Base-by-base conservation (phyloP, 2,329 filamentous ascomycete species). In the Trichophyton equinum region DNA sequence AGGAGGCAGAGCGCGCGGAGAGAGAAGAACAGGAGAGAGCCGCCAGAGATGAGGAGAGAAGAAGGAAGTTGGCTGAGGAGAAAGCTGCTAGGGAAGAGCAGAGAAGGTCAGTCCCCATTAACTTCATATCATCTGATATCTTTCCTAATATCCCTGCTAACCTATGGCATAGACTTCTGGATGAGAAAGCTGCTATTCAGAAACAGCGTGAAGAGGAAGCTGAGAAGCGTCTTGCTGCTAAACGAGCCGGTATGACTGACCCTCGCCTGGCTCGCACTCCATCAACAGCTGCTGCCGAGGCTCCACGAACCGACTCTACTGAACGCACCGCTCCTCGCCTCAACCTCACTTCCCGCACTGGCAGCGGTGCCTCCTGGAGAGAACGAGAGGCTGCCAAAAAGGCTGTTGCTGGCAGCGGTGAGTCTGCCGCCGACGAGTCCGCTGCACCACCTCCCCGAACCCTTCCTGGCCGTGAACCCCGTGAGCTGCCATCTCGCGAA, bases 161-260 rank as follows among this genome's bases (percentile, higher is more conserved):
- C n/a, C 18, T 47, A 66, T 57, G 27, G n/a, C 63, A 64, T 63
- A 85, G 82, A 68, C 82, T 81, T 73, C 77, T 84, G 64, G 84
- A 85, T 70, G 84, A 85, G 66, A 77, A 78, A 57, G 83, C 84
- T 51, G 77, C 77, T 62, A 78, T 77, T 67, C 92, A 96, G 76
- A 85, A 84, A 68, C 83, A 90, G 71, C 85, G 89, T 73, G 91
- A 95, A 74, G 91, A 94, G 68, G 91, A 96, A 74, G 91, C 90
- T 15, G 84, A 91, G 75, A 87, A 87, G 66, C 84, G 87, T 68
- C 84, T 82, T 73, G 83, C 81, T 69, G 85, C 81, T 42, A 59
- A 59, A 47, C n/a, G 15, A 22, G 57, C 57, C 18, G 57, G 57
- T n/a, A 13, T 59, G 18, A 6, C 57, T 27, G 57, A 59, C 9